Evolutionary conservation across 2,329 filamentous ascomycete species (phyloP).

Genomic region (Didymella pomorum): DNA sequence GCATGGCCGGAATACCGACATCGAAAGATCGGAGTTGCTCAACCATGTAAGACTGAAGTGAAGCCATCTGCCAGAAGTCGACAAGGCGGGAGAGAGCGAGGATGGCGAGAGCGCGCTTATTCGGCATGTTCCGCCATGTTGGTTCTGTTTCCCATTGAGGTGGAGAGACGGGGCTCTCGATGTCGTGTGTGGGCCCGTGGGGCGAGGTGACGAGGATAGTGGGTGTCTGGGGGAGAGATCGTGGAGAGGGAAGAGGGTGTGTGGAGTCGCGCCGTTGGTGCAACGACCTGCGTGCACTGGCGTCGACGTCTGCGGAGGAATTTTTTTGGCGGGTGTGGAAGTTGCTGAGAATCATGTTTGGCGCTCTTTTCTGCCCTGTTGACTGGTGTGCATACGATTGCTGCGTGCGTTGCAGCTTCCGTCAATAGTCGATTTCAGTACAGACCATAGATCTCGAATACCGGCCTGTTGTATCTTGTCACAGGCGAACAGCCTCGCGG

Average conservation of each 20-base stretch:
- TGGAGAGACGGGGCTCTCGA: conserved; percentile 2
- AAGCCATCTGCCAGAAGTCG: conserved; percentile 57
- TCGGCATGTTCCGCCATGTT: conserved; percentile 53
- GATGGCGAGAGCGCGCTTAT: conserved; percentile 53
- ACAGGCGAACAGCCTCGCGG: conserved; percentile 16
- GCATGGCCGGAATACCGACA: conserved; percentile 55
- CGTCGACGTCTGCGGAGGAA: conserved; percentile 7
- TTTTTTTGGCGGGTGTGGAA: conserved; percentile 11
- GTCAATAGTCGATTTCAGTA: conserved; percentile 34
- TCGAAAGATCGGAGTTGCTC: conserved; percentile 55
- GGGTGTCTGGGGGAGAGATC: conserved; percentile 5
- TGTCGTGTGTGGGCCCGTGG: conserved; percentile 3
- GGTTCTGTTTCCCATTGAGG: conserved; percentile 23
- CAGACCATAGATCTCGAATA: conserved; percentile 48
- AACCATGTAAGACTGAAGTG: conserved; percentile 56
- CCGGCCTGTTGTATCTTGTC: conserved; percentile 20
- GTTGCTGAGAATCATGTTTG: conserved; percentile 10
- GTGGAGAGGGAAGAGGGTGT: conserved; percentile 6
- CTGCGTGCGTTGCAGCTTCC: not conserved
- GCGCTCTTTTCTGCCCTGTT: not conserved
- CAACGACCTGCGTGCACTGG: conserved; percentile 18
- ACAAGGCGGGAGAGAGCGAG: conserved; percentile 51
- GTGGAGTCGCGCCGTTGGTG: conserved; percentile 15
- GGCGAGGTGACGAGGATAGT: conserved; percentile 9
- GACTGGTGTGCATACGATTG: not conserved